Percentiles rank a stretch among this genome's conserved stretches.
Evolutionary conservation across 139 green algal species (phyloP).

Genomic region (Chlamydomonas eustigma): DNA sequence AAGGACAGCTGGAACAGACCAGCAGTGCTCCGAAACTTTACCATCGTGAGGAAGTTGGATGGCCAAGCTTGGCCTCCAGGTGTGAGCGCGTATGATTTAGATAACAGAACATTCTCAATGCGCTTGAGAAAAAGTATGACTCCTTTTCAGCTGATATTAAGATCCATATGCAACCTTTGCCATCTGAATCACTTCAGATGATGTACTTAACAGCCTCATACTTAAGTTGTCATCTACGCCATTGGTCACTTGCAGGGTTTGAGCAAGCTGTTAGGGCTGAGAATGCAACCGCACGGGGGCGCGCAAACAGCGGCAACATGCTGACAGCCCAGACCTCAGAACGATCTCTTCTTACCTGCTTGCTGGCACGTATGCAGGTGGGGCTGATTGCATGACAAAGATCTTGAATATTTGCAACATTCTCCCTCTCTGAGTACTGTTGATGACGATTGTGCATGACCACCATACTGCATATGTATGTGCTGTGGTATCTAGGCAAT

Average conservation of each 20-base stretch:
- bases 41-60: slow-evolving; percentile 75
- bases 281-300: slow-evolving; percentile 58
- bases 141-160: too few relatives aligned
- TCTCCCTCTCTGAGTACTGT: too few relatives aligned
- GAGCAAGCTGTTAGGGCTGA: slow-evolving; percentile 56
- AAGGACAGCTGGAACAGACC: slow-evolving; percentile 64
- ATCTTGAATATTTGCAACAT: neutral
- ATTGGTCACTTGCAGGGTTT: slow-evolving; percentile 83
- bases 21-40: slow-evolving; percentile 76
- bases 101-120: neutral
- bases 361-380: slow-evolving; percentile 74
- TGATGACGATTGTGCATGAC: too few relatives aligned
- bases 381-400: too few relatives aligned
- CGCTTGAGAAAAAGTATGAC: too few relatives aligned
- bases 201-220: too few relatives aligned
- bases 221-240: too few relatives aligned
- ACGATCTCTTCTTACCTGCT: slow-evolving; percentile 78
- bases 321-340: slow-evolving; percentile 68
- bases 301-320: slow-evolving; percentile 66
- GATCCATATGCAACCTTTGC: too few relatives aligned
- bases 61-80: slow-evolving; percentile 53
- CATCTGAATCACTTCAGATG: too few relatives aligned
- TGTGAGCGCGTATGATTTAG: neutral
- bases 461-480: too few relatives aligned
- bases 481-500: too few relatives aligned